phyloP scores from a whole-genome alignment of 139 green algal genomes.

The Chlamydomonas asymmetrica region DNA sequence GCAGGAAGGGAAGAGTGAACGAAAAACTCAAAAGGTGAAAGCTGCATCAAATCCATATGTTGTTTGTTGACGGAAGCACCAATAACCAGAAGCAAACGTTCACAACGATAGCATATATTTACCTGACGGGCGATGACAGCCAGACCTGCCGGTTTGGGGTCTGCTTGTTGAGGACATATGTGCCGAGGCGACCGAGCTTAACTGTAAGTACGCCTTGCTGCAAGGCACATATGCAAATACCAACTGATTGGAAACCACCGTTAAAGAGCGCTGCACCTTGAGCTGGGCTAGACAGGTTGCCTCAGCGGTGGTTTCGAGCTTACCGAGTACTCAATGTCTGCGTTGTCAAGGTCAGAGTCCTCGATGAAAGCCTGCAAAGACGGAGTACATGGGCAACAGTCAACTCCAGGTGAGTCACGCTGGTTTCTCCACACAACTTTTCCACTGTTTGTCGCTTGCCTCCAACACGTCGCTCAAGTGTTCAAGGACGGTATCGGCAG shows the following conservation, averaged over 20 bases:
- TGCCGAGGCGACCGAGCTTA: slow-evolving; percentile 75
- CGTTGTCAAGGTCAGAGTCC: slow-evolving; percentile 46
- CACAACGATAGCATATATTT: background rate
- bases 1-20: no score
- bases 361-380: slow-evolving; percentile 55
- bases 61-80: background rate
- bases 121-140: slow-evolving; percentile 92
- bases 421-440: background rate
- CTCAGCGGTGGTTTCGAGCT: background rate
- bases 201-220: slow-evolving; percentile 88
- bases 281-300: background rate
- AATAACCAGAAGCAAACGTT: background rate
- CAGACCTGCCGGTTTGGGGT: slow-evolving; percentile 96
- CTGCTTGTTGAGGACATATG: slow-evolving; percentile 99
- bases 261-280: background rate
- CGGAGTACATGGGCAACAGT: background rate
- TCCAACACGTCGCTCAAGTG: slow-evolving; percentile 67
- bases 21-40: no score
- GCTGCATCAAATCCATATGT: no score
- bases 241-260: background rate
- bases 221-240: background rate
- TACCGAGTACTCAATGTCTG: slow-evolving; percentile 76
- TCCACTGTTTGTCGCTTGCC: slow-evolving; percentile 13
- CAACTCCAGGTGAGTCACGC: background rate
- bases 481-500: slow-evolving; percentile 61